A percentile compares a stretch with the other conserved stretches of the same genome.
phyloP scores from a whole-genome alignment of 2,329 filamentous ascomycete genomes.

The Fusarium papillatum region DNA sequence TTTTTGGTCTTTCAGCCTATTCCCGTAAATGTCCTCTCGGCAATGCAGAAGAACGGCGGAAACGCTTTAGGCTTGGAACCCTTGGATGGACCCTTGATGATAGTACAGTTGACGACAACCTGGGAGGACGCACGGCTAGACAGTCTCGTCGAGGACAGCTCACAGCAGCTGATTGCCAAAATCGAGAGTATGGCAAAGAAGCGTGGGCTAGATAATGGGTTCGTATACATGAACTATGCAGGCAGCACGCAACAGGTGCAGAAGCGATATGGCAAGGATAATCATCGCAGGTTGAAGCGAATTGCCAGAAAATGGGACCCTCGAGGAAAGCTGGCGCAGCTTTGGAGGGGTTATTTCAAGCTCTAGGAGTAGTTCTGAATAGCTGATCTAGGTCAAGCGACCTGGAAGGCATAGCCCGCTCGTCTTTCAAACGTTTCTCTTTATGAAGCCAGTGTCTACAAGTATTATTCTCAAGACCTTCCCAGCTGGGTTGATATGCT shows the following conservation, averaged over 20 bases:
- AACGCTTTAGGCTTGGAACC: conserved; percentile 13
- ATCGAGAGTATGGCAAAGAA: conserved; percentile 5
- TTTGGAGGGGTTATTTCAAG: conserved; percentile 23
- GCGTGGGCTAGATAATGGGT: conserved; percentile 6
- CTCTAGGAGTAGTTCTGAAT: conserved; percentile 39
- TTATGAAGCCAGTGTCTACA: neutral
- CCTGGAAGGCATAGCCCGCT: neutral
- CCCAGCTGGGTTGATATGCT: neutral
- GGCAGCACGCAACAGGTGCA: conserved; percentile 19
- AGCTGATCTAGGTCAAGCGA: neutral
- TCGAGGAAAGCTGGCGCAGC: conserved; percentile 2
- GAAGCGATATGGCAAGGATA: conserved; percentile 10
- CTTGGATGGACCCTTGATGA: conserved; percentile 4
- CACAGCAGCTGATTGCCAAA: neutral
- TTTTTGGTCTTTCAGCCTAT: conserved; percentile 55
- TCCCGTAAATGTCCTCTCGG: conserved; percentile 11
- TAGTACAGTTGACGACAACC: conserved; percentile 13
- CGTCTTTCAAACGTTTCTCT: neutral
- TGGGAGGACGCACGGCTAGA: conserved; percentile 11
- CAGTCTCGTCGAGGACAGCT: conserved; percentile 3
- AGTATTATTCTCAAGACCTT: neutral
- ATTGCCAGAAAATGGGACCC: conserved; percentile 20
- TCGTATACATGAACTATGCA: conserved; percentile 32
- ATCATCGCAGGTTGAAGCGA: conserved; percentile 9
- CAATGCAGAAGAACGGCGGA: conserved; percentile 23